Percentiles rank a stretch among this genome's conserved stretches.
These are phyloP conservation scores for Hypoxylon intermedium DNA, from an alignment of 495 filamentous ascomycete species.

Conservation along the genomic window DNA sequence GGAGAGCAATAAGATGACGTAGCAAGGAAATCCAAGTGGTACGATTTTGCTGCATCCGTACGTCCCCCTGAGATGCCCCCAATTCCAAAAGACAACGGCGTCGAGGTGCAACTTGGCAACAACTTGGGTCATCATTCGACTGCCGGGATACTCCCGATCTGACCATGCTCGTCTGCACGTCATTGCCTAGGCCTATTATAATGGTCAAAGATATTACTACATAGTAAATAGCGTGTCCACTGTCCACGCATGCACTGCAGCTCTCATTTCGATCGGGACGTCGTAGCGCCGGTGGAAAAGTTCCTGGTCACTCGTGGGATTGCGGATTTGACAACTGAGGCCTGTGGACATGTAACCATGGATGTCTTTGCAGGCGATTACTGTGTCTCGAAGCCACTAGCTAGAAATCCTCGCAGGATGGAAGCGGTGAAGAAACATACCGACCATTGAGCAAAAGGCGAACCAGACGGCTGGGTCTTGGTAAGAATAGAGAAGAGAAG, in stretches of 20 bases:
- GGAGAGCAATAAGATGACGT: slow-evolving; percentile 22
- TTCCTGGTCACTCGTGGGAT: slow-evolving; percentile 8
- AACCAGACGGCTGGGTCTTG: slow-evolving; percentile 35
- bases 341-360: slow-evolving; percentile 10
- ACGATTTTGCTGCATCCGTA: slow-evolving; percentile 32
- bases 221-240: slow-evolving; percentile 23
- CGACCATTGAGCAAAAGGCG: slow-evolving; percentile 27
- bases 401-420: slow-evolving; percentile 15
- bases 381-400: slow-evolving; percentile 21
- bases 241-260: slow-evolving; percentile 22
- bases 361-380: slow-evolving; percentile 19
- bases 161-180: slow-evolving; percentile 35
- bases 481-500: slow-evolving; percentile 20
- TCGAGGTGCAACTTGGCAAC: slow-evolving; percentile 24
- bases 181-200: slow-evolving; percentile 32
- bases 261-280: slow-evolving; percentile 16
- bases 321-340: neutral
- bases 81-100: slow-evolving; percentile 5
- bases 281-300: slow-evolving; percentile 9
- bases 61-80: neutral
- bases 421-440: slow-evolving; percentile 26
- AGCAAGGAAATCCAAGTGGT: slow-evolving; percentile 28
- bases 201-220: slow-evolving; percentile 27
- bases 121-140: slow-evolving; percentile 26
- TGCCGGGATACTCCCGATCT: slow-evolving; percentile 40